phyloP scores from a whole-genome alignment of 495 filamentous ascomycete species.

The Echria macrotheca region DNA sequence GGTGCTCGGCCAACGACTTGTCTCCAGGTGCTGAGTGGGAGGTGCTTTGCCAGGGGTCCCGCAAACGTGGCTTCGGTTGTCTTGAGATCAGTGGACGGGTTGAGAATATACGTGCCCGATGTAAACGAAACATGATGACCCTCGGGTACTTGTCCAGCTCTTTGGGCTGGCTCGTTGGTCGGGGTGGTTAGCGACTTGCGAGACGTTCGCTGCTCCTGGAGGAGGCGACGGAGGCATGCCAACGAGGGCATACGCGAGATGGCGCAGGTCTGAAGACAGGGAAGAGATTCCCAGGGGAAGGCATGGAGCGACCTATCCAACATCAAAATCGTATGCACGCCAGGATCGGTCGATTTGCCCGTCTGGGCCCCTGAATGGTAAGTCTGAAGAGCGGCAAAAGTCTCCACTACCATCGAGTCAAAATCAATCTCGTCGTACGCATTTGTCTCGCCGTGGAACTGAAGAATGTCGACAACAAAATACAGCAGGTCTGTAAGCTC shows the following conservation, averaged over 20 bases:
- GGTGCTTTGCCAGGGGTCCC: constrained; percentile 49
- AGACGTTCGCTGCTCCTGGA: constrained; percentile 28
- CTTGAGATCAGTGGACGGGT: constrained; percentile 74
- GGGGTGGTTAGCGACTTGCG: not conserved
- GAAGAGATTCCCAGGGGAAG: constrained; percentile 94
- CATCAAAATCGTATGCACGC: constrained; percentile 81
- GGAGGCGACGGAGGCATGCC: constrained; percentile 59
- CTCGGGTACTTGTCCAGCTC: constrained; percentile 12
- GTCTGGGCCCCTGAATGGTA: constrained; percentile 59
- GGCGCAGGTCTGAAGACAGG: constrained; percentile 72
- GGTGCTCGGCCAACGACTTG: constrained; percentile 62
- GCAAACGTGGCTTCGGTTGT: constrained; percentile 74
- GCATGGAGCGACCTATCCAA: constrained; percentile 83
- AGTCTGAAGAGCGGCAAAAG: constrained; percentile 67
- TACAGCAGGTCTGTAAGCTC: constrained; percentile 83
- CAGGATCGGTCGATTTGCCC: constrained; percentile 26
- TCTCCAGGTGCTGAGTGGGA: constrained; percentile 48
- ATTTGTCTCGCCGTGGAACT: constrained; percentile 93
- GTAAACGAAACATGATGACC: constrained; percentile 52
- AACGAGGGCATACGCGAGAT: constrained; percentile 82
- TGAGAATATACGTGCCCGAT: constrained; percentile 78
- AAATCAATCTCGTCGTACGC: constrained; percentile 98
- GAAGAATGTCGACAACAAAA: constrained; percentile 92
- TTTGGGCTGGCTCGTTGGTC: constrained; percentile 8
- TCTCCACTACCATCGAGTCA: constrained; percentile 80